Conservation (phyloP, 768 basidiomycete genomes). For the Hygrocybe punicea region DNA sequence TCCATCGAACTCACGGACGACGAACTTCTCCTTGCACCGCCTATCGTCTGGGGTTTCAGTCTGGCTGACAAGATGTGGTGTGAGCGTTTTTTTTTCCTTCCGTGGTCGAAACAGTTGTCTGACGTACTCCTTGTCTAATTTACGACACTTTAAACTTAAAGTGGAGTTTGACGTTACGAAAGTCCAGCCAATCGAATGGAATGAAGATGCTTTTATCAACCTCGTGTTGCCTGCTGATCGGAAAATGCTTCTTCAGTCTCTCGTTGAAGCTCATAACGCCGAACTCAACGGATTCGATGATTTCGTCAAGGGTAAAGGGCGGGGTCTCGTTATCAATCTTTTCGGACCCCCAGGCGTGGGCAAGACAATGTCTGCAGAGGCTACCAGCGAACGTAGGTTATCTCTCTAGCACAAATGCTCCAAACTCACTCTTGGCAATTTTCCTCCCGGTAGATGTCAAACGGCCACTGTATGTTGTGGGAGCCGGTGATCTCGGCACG, state of each 20-base stretch:
- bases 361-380: no score
- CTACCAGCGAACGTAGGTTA: no score
- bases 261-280: constrained; percentile 53
- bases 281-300: constrained; percentile 50
- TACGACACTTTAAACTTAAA: no score
- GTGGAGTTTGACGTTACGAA: constrained; percentile 61
- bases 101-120: no score
- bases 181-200: constrained; percentile 52
- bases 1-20: constrained; percentile 49
- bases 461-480: constrained; percentile 50
- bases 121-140: no score
- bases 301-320: constrained; percentile 62
- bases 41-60: constrained; percentile 61
- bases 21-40: constrained; percentile 52
- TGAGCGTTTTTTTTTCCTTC: constrained; percentile 1
- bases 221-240: constrained; percentile 51
- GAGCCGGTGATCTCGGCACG: constrained; percentile 54
- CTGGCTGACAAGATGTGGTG: constrained; percentile 11
- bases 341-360: constrained; percentile 30
- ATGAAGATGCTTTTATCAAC: constrained; percentile 52
- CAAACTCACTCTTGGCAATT: no score
- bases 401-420: no score
- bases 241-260: constrained; percentile 52
- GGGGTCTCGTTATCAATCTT: constrained; percentile 27
- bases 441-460: constrained; percentile 50